These are phyloP conservation scores for Pythium sp. DNA, from an alignment of 352 stramenopile species.

Conservation along the genomic window DNA sequence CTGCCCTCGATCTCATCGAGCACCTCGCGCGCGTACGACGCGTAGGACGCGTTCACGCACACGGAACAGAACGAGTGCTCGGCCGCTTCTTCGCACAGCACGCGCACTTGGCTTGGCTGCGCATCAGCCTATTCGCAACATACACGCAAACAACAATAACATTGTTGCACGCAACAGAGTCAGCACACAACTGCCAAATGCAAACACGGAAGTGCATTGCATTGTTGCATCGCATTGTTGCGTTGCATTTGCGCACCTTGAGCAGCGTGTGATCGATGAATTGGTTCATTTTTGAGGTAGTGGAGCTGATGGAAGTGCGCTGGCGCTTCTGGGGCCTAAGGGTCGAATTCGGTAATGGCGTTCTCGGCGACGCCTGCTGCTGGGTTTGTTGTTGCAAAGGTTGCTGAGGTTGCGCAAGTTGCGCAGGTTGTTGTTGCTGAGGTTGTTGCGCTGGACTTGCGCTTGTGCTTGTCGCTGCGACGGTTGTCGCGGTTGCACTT, in stretches of 20 bases:
- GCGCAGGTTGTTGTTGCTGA: neutral
- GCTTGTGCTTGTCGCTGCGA: slow-evolving; percentile 5
- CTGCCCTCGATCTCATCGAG: slow-evolving; percentile 40
- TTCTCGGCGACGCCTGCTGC: slow-evolving; percentile 2
- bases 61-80: slow-evolving; percentile 74
- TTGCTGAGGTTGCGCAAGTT: neutral
- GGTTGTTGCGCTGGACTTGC: neutral
- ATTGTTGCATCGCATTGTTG: neutral
- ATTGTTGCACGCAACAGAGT: slow-evolving; percentile 7
- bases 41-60: slow-evolving; percentile 81
- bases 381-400: neutral
- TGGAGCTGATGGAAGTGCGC: neutral
- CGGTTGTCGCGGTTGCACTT: slow-evolving; percentile 4
- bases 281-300: slow-evolving; percentile 41
- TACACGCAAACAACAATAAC: slow-evolving; percentile 1
- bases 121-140: slow-evolving; percentile 43
- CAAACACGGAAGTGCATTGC: neutral
- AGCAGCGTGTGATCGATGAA: slow-evolving; percentile 83
- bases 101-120: slow-evolving; percentile 55
- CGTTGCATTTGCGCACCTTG: slow-evolving; percentile 34
- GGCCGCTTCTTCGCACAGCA: slow-evolving; percentile 65
- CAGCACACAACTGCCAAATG: neutral
- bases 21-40: slow-evolving; percentile 56
- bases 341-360: slow-evolving; percentile 15
- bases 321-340: slow-evolving; percentile 5